Evolutionary conservation across 2,329 filamentous ascomycete genomes (phyloP).

Genomic region (Calonectria multiphialidica): DNA sequence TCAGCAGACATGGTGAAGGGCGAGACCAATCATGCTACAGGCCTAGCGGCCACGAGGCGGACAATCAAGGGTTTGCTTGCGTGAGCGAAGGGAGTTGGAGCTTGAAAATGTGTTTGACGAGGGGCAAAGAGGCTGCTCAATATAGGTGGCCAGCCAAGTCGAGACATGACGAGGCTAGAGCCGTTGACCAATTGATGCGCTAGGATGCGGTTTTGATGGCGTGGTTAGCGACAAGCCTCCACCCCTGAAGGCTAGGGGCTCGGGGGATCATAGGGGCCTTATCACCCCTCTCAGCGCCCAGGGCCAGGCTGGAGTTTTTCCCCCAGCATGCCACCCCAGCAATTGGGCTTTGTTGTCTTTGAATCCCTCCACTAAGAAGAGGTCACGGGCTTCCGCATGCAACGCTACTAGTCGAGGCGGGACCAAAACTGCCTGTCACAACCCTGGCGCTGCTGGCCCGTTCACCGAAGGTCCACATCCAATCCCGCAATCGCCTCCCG

Average conservation of each 20-base stretch:
- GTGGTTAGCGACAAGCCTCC: constrained; percentile 16
- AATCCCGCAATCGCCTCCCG: constrained; percentile 8
- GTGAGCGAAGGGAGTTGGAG: constrained; percentile 2
- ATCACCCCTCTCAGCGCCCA: neutral
- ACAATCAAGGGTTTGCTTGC: neutral
- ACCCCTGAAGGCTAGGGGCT: constrained; percentile 4
- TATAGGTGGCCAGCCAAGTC: neutral
- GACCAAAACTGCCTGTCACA: neutral
- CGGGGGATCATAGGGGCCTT: constrained; percentile 1
- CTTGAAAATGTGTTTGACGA: constrained; percentile 14
- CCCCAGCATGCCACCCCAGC: neutral
- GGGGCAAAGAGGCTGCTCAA: neutral
- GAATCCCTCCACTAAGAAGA: constrained; percentile 3
- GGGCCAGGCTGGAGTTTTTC: neutral
- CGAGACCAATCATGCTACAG: constrained; percentile 30
- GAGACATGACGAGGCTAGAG: constrained; percentile 5
- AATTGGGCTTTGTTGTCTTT: neutral
- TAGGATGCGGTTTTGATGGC: constrained; percentile 12
- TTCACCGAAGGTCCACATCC: constrained; percentile 2
- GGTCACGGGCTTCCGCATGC: constrained; percentile 1
- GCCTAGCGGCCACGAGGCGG: constrained; percentile 19
- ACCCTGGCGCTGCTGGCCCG: constrained; percentile 4
- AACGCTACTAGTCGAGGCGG: neutral
- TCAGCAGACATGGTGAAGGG: constrained; percentile 69
- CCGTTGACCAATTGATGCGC: neutral